Evolutionary conservation across 2,329 filamentous ascomycete genomes (phyloP).

Genomic region (Calonectria fujianensis): DNA sequence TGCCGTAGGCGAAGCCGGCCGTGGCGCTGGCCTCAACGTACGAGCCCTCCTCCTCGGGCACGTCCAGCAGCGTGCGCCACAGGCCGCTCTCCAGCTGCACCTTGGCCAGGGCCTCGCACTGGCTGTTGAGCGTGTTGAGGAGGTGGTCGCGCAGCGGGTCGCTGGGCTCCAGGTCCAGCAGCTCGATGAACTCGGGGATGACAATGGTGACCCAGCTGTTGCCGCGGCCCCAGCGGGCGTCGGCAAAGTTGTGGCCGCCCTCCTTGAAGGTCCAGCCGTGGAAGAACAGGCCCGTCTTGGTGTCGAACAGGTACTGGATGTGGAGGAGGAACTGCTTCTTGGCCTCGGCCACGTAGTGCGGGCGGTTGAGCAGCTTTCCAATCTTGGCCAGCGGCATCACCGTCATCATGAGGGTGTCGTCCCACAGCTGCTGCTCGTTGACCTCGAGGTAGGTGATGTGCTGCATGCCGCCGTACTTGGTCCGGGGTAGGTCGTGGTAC

Average conservation of each 20-base stretch:
- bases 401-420: slow-evolving; percentile 93
- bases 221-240: slow-evolving; percentile 75
- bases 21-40: slow-evolving; percentile 87
- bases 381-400: slow-evolving; percentile 88
- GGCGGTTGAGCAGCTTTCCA: slow-evolving; percentile 80
- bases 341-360: slow-evolving; percentile 85
- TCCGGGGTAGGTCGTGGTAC: slow-evolving; percentile 84
- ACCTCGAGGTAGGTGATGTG: slow-evolving; percentile 83
- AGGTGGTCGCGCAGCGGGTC: slow-evolving; percentile 78
- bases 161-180: slow-evolving; percentile 77
- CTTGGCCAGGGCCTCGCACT: slow-evolving; percentile 78
- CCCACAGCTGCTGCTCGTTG: slow-evolving; percentile 87
- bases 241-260: slow-evolving; percentile 77
- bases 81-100: slow-evolving; percentile 78
- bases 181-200: slow-evolving; percentile 87
- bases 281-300: slow-evolving; percentile 83
- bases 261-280: slow-evolving; percentile 88
- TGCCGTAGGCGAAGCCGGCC: slow-evolving; percentile 87
- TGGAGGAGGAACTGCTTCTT: slow-evolving; percentile 86
- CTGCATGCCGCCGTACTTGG: slow-evolving; percentile 83
- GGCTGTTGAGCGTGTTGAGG: slow-evolving; percentile 78
- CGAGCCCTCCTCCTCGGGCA: slow-evolving; percentile 79
- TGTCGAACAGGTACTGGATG: slow-evolving; percentile 86
- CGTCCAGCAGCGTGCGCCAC: slow-evolving; percentile 85
- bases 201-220: slow-evolving; percentile 88